Evolutionary conservation across 2,329 filamentous ascomycete species (phyloP), one percentile per base, ranked within the genome.

Genomic region (Talaromyces atroroseus): DNA sequence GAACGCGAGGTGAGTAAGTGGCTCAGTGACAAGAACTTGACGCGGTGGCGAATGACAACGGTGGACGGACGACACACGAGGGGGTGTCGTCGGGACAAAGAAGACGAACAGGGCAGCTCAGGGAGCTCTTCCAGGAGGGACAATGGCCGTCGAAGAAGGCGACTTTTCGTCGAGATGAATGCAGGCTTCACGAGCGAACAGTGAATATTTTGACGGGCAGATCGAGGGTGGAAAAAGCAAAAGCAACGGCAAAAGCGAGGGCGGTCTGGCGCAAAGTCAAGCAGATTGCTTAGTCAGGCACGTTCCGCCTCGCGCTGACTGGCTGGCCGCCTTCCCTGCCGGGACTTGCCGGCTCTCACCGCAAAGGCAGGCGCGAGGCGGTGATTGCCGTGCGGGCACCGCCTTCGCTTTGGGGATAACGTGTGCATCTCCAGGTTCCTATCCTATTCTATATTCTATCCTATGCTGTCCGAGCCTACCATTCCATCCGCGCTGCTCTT

Each of bases 191-290:
- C 36, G 29, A 48, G 16, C n/a, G n/a, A n/a, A n/a, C 26, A 36
- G 46, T 12, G 47, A 26, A 46, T 54, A 46, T 54, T 58, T 58
- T 58, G 58, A 49, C 54, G 54, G 56, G 56, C 57, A 60, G 61
- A 60, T 59, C 53, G 52, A 61, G 55, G 62, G 60, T 62, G 62
- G 60, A 59, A 54, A 64, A 52, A 57, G 60, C 59, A 60, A 60
- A 62, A 60, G 62, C 56, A 60, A 64, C 68, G 69, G 69, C 69
- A 71, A 71, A 72, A 67, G 61, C 58, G 62, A 59, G 66, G 69
- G 71, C 70, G 71, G 71, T 72, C 68, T 70, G 44, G 20, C 14
- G 47, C 42, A 36, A 36, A 36, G 14, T 16, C 32, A 10, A 26
- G 3, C 26, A 11, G 26, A 18, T 16, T 18, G 29, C 24, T 38